Evolutionary conservation across 768 basidiomycete species (phyloP).

Genomic region (Tylopilus vinaceipallidus): DNA sequence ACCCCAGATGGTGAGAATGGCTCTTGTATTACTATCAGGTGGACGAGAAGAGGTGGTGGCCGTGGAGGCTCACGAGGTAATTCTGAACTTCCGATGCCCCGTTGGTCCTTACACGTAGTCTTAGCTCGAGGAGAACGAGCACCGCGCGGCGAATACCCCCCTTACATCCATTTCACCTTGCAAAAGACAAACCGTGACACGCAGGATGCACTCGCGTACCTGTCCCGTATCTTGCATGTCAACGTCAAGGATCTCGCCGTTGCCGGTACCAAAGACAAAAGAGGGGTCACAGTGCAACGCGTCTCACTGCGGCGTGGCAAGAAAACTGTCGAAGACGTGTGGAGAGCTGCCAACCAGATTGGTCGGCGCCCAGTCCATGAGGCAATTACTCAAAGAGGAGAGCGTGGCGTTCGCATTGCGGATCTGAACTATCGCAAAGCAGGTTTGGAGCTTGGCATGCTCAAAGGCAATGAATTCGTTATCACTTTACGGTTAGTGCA

Average conservation of each 20-base stretch:
- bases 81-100: neutral
- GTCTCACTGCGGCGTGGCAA: slow-evolving; percentile 77
- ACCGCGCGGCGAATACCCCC: slow-evolving; percentile 67
- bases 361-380: slow-evolving; percentile 56
- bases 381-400: slow-evolving; percentile 70
- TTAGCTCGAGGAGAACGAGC: slow-evolving; percentile 39
- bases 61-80: slow-evolving; percentile 42
- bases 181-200: slow-evolving; percentile 98
- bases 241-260: slow-evolving; percentile 80
- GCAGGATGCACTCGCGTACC: slow-evolving; percentile 83
- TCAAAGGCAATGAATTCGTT: slow-evolving; percentile 94
- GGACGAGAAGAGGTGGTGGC: slow-evolving; percentile 54
- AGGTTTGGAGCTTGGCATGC: slow-evolving; percentile 87
- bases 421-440: slow-evolving; percentile 85
- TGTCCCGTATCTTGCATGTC: slow-evolving; percentile 76
- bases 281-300: slow-evolving; percentile 92
- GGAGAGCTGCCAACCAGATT: slow-evolving; percentile 76
- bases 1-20: slow-evolving; percentile 56
- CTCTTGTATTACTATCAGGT: slow-evolving; percentile 77
- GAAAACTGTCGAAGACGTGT: slow-evolving; percentile 80
- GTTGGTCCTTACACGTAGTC: slow-evolving; percentile 1
- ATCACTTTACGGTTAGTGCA: slow-evolving; percentile 79
- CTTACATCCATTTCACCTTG: slow-evolving; percentile 93
- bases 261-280: slow-evolving; percentile 97
- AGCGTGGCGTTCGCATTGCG: slow-evolving; percentile 84